These are phyloP conservation scores for Rhypophila decipiens DNA, from an alignment of 495 filamentous ascomycete genomes.

Conservation along the genomic window DNA sequence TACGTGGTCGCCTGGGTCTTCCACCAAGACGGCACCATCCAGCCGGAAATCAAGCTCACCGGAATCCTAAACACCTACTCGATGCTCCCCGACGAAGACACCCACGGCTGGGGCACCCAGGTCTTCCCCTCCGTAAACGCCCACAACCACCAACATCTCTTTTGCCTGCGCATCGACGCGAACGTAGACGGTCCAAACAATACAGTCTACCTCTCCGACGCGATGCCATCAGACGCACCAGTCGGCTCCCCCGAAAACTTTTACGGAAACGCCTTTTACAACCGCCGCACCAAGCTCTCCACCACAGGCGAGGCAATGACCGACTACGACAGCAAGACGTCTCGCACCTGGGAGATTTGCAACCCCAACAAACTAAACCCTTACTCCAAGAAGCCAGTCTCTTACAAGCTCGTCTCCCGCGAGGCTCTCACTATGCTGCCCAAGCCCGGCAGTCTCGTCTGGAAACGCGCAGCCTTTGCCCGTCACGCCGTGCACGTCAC, in stretches of 20 bases:
- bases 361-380: conserved; percentile 81
- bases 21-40: conserved; percentile 88
- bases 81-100: conserved; percentile 78
- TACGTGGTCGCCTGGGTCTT: conserved; percentile 92
- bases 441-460: conserved; percentile 76
- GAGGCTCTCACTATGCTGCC: conserved; percentile 78
- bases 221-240: conserved; percentile 55
- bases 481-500: conserved; percentile 89
- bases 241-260: conserved; percentile 78
- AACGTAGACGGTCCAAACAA: conserved; percentile 85
- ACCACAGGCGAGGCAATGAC: conserved; percentile 66
- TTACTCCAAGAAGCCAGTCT: conserved; percentile 78
- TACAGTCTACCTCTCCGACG: conserved; percentile 79
- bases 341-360: conserved; percentile 85
- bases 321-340: conserved; percentile 74
- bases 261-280: conserved; percentile 92
- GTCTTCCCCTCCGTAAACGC: conserved; percentile 60
- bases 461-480: conserved; percentile 92
- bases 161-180: conserved; percentile 85
- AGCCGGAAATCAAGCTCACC: conserved; percentile 91
- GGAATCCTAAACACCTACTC: conserved; percentile 93
- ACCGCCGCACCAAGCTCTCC: conserved; percentile 75
- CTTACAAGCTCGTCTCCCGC: conserved; percentile 86
- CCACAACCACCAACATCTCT: conserved; percentile 92
- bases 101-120: conserved; percentile 84